Base-by-base conservation (phyloP, 768 basidiomycete genomes). In the Podaxis carcinomalis region DNA sequence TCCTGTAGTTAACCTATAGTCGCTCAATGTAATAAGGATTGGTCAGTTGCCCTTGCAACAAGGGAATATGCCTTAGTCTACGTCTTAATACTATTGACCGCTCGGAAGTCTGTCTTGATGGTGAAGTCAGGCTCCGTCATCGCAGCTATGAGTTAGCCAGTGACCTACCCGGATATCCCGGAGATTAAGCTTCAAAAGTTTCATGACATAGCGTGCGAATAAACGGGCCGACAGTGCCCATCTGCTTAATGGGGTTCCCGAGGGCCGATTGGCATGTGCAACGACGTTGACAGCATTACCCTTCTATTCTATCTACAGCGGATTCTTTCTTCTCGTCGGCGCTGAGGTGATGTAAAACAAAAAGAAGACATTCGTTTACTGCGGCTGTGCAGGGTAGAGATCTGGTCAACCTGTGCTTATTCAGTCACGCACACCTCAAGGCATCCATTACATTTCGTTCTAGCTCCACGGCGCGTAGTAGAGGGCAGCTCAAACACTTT, bases 401-500 rank as follows among this genome's bases (percentile, higher is more conserved):
- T 54, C 40, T 44, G 11, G 21, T 23, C 35, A 27, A 39, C 37
- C 57, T 50, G 49, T 58, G 49, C 47, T 51, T n/a, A 35, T 51
- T 35, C n/a, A 57, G 9, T 10, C 42, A 56, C 28, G 19, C 46
- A n/a, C 9, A 3, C 25, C 47, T 11, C 19, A 23, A 23, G 21
- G 13, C 10, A 47, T 16, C 5, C 16, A n/a, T n/a, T n/a, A n/a
- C n/a, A n/a, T n/a, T n/a, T n/a, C n/a, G n/a, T n/a, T n/a, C n/a
- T n/a, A n/a, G n/a, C 52, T 54, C 52, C 52, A 54, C 52, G 11
- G 13, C 37, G 1, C 37, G 52, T 54, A 36, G 25, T n/a, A 14
- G 21, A 4, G 52, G 52, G 56, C 56, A 49, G 56, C 56, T 57
- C 56, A 57, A 57, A 57, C 56, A 57, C 56, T 19, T 57, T 47